Conservation (phyloP, 192 early-diverging fungal genomes). For the Umbelopsis sp. region DNA sequence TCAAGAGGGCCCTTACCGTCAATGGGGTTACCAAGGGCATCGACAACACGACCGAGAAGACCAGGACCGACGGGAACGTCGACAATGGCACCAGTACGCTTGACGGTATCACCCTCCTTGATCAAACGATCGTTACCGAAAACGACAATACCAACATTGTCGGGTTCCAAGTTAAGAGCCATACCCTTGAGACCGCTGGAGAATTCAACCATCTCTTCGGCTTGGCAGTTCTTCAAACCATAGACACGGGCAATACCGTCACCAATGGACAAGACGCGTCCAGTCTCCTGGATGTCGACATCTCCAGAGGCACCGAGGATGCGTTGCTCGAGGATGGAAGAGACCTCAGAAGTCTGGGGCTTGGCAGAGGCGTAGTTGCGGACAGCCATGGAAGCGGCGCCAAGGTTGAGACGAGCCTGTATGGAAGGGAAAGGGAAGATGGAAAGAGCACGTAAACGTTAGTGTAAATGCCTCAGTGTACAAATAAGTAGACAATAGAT, state of each 20-base stretch:
- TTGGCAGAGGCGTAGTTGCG: slow-evolving; percentile 59
- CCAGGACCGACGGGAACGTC: slow-evolving; percentile 96
- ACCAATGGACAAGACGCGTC: slow-evolving; percentile 99
- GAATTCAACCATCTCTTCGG: slow-evolving; percentile 99
- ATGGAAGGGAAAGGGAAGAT: not conserved
- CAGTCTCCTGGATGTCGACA: slow-evolving; percentile 96
- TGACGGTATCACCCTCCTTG: slow-evolving; percentile 99
- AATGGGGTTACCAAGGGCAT: slow-evolving; percentile 99
- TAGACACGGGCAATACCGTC: slow-evolving; percentile 99
- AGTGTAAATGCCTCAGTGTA: not conserved
- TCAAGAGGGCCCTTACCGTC: slow-evolving; percentile 98
- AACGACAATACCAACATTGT: slow-evolving; percentile 99
- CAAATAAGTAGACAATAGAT: too few relatives aligned
- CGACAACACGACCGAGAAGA: slow-evolving; percentile 94
- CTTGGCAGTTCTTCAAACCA: slow-evolving; percentile 96
- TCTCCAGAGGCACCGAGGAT: slow-evolving; percentile 85
- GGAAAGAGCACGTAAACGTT: not conserved
- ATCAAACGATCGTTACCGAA: slow-evolving; percentile 99
- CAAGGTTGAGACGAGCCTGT: slow-evolving; percentile 57
- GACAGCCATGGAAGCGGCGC: slow-evolving; percentile 51
- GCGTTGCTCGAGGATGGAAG: slow-evolving; percentile 96
- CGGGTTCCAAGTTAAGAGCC: slow-evolving; percentile 98
- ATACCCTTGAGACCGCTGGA: slow-evolving; percentile 98
- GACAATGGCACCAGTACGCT: slow-evolving; percentile 98
- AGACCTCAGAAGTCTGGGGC: slow-evolving; percentile 90